These are phyloP conservation scores for Paramecium biaurelia DNA, from an alignment of 73 alveolate species.

Conservation along the genomic window DNA sequence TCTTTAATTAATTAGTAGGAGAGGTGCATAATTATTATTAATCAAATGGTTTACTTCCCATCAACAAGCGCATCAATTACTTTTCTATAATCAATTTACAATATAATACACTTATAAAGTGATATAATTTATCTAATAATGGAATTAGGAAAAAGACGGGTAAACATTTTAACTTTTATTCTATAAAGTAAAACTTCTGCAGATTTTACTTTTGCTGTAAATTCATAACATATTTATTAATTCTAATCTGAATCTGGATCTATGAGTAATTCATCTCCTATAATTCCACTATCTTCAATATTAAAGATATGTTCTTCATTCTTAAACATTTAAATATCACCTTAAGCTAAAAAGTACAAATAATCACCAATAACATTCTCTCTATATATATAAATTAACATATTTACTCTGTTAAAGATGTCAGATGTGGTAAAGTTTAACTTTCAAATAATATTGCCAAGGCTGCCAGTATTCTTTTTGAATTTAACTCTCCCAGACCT, in stretches of 20 bases:
- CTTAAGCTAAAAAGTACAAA: neutral
- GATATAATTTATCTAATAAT: neutral
- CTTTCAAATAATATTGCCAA: neutral
- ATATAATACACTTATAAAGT: neutral
- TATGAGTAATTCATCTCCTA: slow-evolving; percentile 12
- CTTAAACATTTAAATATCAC: neutral
- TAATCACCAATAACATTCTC: neutral
- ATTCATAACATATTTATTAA: neutral
- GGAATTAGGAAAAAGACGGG: neutral
- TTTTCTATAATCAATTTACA: neutral
- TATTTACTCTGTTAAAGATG: neutral
- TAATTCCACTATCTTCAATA: slow-evolving; percentile 6
- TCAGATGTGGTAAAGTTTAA: neutral
- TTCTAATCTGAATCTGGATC: slow-evolving; percentile 23
- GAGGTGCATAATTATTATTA: neutral
- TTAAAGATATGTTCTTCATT: neutral
- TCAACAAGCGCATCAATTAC: neutral
- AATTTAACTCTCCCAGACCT: neutral
- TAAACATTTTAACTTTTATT: neutral
- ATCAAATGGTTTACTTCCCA: neutral
- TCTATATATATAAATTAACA: neutral
- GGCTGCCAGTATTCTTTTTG: neutral
- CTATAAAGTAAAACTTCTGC: neutral
- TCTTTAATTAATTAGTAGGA: neutral
- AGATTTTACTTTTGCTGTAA: slow-evolving; percentile 9